Base-by-base conservation (phyloP, 164 flowering plant species). In the Nymphaea colorata region DNA sequence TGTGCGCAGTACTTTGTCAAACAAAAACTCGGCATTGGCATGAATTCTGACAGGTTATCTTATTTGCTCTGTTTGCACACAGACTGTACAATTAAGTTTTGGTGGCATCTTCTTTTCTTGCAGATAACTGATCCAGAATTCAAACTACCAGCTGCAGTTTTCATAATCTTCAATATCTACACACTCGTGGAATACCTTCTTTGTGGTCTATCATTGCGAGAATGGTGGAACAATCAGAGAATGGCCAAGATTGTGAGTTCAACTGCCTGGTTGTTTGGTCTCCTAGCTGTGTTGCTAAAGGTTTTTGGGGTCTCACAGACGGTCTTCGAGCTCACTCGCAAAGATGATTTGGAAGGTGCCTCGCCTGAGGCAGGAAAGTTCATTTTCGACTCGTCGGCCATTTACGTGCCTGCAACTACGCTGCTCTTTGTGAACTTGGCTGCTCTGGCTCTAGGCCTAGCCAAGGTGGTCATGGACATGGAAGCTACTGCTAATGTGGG, bases 211-310 rank as follows among this genome's bases (percentile, higher is more conserved):
- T 72, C 90, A 0, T n/a, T 77, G 6, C 71, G 76, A 0, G 67
- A 73, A n/a, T 87, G 91, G 90, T 89, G 87, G 87, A 82, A 81
- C 70, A 72, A 68, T 68, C 79, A 79, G 12, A 73, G 79, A 64
- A 81, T 81, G 79, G 6, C 3, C 6, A 75, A 82, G 73, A 77
- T 87, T 18, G 64, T 0, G 14, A 36, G 82, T 2, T 25, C 67
- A 2, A 76, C 75, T 4, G 76, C 86, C 15, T 79, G 82, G 77
- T 60, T 81, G 2, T 82, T 84, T 53, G 84, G 85, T 1, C 3
- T 78, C 36, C 3, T 79, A 2, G 67, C 68, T 42, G 76, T 71
- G 2, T 2, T 75, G 2, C 69, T 77, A 2, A 85, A 89, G 77
- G 71, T 82, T 3, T n/a, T 83, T 15, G 77, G 85, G 3, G 2